phyloP scores from a whole-genome alignment of 192 early-diverging fungal genomes.

The Fimicolochytrium jonesii region DNA sequence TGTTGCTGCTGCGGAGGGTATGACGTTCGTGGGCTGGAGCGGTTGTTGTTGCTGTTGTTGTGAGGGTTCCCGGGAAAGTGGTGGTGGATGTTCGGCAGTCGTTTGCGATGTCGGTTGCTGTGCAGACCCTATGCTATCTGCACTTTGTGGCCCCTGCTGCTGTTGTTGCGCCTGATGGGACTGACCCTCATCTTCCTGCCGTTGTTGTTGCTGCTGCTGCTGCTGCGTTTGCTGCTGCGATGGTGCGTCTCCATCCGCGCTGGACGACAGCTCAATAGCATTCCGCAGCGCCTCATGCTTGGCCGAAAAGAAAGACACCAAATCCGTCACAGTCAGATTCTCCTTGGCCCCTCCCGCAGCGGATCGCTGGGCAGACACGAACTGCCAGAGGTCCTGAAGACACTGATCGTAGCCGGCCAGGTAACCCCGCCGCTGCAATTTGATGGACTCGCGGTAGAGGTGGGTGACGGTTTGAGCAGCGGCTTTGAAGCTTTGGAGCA shows the following conservation, averaged over 20 bases:
- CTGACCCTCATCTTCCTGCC: not conserved
- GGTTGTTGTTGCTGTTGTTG: conserved; percentile 4
- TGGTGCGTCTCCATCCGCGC: not conserved
- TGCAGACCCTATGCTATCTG: too few species aligned
- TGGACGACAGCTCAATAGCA: not conserved
- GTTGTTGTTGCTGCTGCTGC: conserved; percentile 10
- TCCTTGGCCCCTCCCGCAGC: not conserved
- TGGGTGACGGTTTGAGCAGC: conserved; percentile 37
- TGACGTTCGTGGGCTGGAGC: not conserved
- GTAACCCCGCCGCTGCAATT: conserved; percentile 28
- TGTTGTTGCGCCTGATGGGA: too few species aligned
- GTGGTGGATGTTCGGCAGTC: not conserved
- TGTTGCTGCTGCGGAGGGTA: conserved; percentile 8
- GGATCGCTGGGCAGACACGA: conserved; percentile 20
- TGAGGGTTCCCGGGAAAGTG: not conserved
- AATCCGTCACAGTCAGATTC: not conserved
- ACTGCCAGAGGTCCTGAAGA: conserved; percentile 33
- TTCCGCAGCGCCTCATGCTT: conserved; percentile 14
- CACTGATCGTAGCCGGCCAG: conserved; percentile 38
- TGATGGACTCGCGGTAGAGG: conserved; percentile 39
- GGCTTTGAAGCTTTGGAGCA: conserved; percentile 26
- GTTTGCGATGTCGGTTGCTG: too few species aligned
- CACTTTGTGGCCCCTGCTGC: too few species aligned
- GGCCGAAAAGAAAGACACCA: conserved; percentile 7
- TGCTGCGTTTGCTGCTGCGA: conserved; percentile 2